A percentile compares a stretch with the other conserved stretches of the same genome.
These are phyloP conservation scores for Saccharomycopsis babjevae DNA, from an alignment of 805 yeast species.

Conservation along the genomic window DNA sequence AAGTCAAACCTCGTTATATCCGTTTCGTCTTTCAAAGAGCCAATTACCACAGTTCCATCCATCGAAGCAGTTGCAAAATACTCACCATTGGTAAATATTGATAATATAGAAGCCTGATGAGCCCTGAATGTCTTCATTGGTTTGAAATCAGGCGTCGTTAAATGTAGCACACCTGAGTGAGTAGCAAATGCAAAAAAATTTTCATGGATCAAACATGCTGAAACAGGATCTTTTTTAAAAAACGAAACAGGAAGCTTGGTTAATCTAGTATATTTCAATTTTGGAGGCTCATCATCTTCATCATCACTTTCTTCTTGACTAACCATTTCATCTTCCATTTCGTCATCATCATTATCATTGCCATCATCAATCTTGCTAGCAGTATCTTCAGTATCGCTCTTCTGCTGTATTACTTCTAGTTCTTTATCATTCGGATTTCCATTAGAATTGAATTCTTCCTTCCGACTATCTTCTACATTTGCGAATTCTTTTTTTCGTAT, in stretches of 20 bases:
- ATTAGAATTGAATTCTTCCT: too few species aligned
- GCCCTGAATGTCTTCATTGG: slow-evolving; percentile 67
- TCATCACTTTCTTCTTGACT: slow-evolving; percentile 24
- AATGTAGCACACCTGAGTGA: slow-evolving; percentile 73
- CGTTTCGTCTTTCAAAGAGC: slow-evolving; percentile 49
- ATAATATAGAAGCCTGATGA: slow-evolving; percentile 74
- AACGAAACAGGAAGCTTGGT: slow-evolving; percentile 58
- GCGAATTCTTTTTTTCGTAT: too few species aligned
- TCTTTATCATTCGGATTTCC: too few species aligned
- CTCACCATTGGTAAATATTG: slow-evolving; percentile 61
- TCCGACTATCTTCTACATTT: too few species aligned
- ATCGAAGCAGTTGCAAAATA: slow-evolving; percentile 82
- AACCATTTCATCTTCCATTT: slow-evolving; percentile 19
- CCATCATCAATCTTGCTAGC: too few species aligned
- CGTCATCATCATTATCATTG: slow-evolving; percentile 19
- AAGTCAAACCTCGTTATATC: slow-evolving; percentile 72
- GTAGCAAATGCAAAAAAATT: slow-evolving; percentile 71
- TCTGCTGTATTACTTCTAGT: too few species aligned
- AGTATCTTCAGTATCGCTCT: too few species aligned
- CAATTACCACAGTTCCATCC: slow-evolving; percentile 87
- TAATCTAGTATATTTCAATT: slow-evolving; percentile 64
- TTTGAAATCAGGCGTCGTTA: slow-evolving; percentile 49
- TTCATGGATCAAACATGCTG: slow-evolving; percentile 54
- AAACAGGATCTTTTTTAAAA: slow-evolving; percentile 67
- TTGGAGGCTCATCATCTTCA: slow-evolving; percentile 42